Percentiles rank a stretch among this genome's conserved stretches.
phyloP scores from a whole-genome alignment of 1,284 basidiomycete species.

The Cryptococcus depauperatus region DNA sequence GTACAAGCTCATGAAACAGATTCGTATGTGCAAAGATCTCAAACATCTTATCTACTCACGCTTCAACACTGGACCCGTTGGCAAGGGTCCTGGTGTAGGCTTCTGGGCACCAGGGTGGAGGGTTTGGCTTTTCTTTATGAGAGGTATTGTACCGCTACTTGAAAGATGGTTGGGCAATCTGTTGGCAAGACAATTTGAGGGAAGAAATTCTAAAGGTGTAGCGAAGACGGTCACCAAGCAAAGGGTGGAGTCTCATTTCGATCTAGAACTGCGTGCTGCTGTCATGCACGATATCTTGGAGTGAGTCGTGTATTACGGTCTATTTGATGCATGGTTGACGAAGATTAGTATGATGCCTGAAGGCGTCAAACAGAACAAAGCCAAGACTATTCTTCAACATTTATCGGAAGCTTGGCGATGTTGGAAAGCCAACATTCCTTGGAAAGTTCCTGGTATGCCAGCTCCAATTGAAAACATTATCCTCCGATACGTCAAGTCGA shows the following conservation, averaged over 20 bases:
- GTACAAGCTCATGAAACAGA: slow-evolving; percentile 98
- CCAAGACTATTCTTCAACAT: slow-evolving; percentile 97
- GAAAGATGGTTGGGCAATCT: slow-evolving; percentile 98
- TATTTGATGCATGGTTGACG: slow-evolving; percentile 1
- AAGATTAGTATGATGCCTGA: slow-evolving; percentile 78
- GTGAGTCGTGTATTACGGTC: slow-evolving; percentile 11
- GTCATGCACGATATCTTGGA: slow-evolving; percentile 99
- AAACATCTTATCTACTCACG: slow-evolving; percentile 73
- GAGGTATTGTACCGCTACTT: slow-evolving; percentile 93
- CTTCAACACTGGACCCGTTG: slow-evolving; percentile 98
- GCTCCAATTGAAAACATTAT: slow-evolving; percentile 99
- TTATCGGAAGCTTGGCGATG: slow-evolving; percentile 96
- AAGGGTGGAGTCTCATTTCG: slow-evolving; percentile 96
- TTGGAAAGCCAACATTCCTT: slow-evolving; percentile 92
- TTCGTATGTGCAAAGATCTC: slow-evolving; percentile 97
- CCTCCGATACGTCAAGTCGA: slow-evolving; percentile 96
- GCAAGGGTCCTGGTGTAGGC: slow-evolving; percentile 96
- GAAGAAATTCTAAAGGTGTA: slow-evolving; percentile 87
- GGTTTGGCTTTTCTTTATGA: slow-evolving; percentile 99
- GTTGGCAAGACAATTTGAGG: slow-evolving; percentile 96
- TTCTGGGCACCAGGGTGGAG: slow-evolving; percentile 99
- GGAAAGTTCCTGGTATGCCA: slow-evolving; percentile 49
- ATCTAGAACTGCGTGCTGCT: slow-evolving; percentile 91
- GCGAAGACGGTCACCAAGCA: slow-evolving; percentile 98
- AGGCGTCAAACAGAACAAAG: slow-evolving; percentile 97